Evolutionary conservation across 2,329 filamentous ascomycete genomes (phyloP), one percentile per base, ranked within the genome.

Genomic region (Amauroascus niger): DNA sequence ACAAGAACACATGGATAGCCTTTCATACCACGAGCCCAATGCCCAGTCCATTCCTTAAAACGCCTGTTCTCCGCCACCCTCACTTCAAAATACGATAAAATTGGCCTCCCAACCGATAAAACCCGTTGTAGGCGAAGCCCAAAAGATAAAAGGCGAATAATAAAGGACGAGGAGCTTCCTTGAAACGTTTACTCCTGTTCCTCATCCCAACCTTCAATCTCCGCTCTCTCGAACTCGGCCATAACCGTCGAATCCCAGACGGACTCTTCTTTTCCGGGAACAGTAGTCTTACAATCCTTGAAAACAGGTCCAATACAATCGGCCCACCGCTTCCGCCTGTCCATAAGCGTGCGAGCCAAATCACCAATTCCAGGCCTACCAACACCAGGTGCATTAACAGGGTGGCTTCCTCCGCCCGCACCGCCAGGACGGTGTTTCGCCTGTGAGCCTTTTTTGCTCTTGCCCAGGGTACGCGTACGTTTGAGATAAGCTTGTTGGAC

Each of bases 401-500:
- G 63, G 57, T 88, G 79, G 63, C 80, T 83, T 44, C 84, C 85
- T 57, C 84, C 87, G 22, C 84, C 84, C 1, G 85, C 83, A 51
- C 86, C 87, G 43, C 87, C 86, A 18, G 72, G 71, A 6, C 71
- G 67, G 51, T 74, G 69, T 56, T 74, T 74, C 37, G 70, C 71
- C 67, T 94, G 91, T 28, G 77, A 76, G 54, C 89, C 84, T 73
- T 95, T 95, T 70, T 94, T 94, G 69, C 83, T 88, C 74, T 97
- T 94, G 67, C 90, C 88, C 72, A 97, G 85, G 0, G 88, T 95
- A 45, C 93, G 83, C 26, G 91, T 97, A 22, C 93, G 86, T 74
- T 98, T 98, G 43, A 95, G 82, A 65, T 97, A 98, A 2, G 93
- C 91, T 49, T 88, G 85, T 65, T 97, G 90, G 40, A 97, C 89